Evolutionary conservation across 1,139 yeast species (phyloP), one percentile per base, ranked within the genome.

Genomic region (Pichia sp.): DNA sequence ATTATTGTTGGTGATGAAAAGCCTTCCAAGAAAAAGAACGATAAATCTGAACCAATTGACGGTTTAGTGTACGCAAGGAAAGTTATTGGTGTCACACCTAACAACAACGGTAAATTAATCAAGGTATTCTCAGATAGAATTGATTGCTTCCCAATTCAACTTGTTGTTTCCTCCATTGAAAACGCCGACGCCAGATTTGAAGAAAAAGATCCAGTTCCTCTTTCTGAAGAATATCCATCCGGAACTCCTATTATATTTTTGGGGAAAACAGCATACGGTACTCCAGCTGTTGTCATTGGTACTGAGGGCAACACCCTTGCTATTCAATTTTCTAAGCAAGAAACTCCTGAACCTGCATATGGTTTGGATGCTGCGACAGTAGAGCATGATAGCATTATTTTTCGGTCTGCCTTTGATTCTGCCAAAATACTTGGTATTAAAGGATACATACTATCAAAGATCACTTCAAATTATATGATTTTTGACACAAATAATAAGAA

Each of bases 181-280:
- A 82, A 89, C 67, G 81, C 81, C 63, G 99, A 93, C 69, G 76
- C 74, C 59, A 80, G 99, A 67, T 90, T 75, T 66, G 72, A 74
- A 41, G 90, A 90, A 63, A 83, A 84, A 61, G 82, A 85, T 1
- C 91, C 98, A 3, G 67, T 82, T 51, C 91, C 97, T 10, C 76
- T 93, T 57, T 84, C 82, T 8, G 82, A 87, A 61, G 98, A 93
- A 68, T 93, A 80, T 71, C 97, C 98, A 27, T 57, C 79, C 6
- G 84, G 80, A 20, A 78, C 88, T 0, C 81, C 82, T 55, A 93
- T 85, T 43, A 80, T 92, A n/a, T 89, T 89, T 67, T 75, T 93
- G 59, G 96, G 98, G 44, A 91, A 87, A 43, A 83, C 84, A 71
- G 95, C 92, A 2, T 93, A 89, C 67, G 99, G 99, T 50, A 80